These are phyloP conservation scores for Pythium vanterpoolii DNA, from an alignment of 352 stramenopile species.

Conservation along the genomic window DNA sequence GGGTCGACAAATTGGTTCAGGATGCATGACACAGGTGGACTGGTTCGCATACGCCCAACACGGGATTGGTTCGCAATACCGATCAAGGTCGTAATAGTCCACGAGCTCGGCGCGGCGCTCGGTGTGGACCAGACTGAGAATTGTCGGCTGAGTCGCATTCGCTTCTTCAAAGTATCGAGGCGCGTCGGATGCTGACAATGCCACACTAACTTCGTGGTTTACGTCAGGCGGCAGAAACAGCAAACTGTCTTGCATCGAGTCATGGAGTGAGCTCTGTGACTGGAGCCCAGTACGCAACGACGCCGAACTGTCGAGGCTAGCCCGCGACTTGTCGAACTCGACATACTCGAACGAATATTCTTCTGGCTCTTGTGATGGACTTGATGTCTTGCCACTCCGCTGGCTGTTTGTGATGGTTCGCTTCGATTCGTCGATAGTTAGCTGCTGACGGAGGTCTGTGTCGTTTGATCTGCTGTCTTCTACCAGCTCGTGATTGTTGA, in stretches of 20 bases:
- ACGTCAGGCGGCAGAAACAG: constrained; percentile 40
- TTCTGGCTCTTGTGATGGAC: constrained; percentile 6
- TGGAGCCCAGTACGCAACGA: constrained; percentile 5
- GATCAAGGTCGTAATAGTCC: constrained; percentile 70
- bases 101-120: constrained; percentile 30
- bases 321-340: constrained; percentile 32
- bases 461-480: background rate
- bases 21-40: constrained; percentile 43
- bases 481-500: background rate
- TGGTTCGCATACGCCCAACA: constrained; percentile 50
- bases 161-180: background rate
- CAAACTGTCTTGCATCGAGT: constrained; percentile 56
- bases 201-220: constrained; percentile 12
- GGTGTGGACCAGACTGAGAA: background rate
- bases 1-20: constrained; percentile 31
- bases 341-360: constrained; percentile 45
- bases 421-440: background rate
- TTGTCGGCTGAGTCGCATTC: constrained; percentile 5
- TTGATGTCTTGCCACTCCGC: background rate
- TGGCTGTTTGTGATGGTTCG: background rate
- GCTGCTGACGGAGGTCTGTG: background rate
- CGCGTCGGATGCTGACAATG: constrained; percentile 14
- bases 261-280: constrained; percentile 41
- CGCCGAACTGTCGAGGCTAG: constrained; percentile 22
- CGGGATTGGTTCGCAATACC: constrained; percentile 57